Evolutionary conservation across 2,329 filamentous ascomycete species (phyloP), one percentile per base, ranked within the genome.

Genomic region (Sarocladiaceae sp.): DNA sequence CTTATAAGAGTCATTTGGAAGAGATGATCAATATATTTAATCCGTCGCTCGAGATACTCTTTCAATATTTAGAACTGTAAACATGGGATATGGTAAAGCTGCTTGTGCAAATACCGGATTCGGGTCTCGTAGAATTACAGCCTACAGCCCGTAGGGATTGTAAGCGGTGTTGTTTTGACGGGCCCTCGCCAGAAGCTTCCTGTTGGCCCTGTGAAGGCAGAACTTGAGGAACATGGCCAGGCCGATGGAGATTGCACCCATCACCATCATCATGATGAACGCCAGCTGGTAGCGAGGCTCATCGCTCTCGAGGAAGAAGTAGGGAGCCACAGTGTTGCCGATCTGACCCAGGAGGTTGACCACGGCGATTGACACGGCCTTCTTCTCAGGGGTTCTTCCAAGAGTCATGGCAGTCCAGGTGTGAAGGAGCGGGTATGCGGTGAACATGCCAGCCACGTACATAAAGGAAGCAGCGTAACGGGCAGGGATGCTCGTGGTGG

Each of bases 321-420:
- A 57, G 2, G 55, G 54, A 1, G 54, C 55, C 52, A 53, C 55
- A 3, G 55, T 52, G 2, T 56, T 47, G 11, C 54, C 54, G n/a
- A 55, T 13, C 21, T 57, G 56, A 13, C 54, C 54, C 20, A 56
- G 44, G 1, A 54, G 50, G 46, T 58, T 58, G 49, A 55, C 55
- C 49, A 55, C 50, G 2, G 55, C 55, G 16, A 56, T 34, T 6
- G 44, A 44, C n/a, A 56, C 54, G 4, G 53, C 55, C 4, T 54
- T 50, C 43, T 56, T 56, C 45, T 54, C 54, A 37, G 48, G 51
- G 7, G 55, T 53, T 3, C 54, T 50, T 3, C 54, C 52, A 3
- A 47, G 51, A 29, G 54, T 56, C 47, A 55, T 57, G n/a, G 55
- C 54, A 53, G 56, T 55, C 55, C 55, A 57, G 4, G 55, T 50